Conservation (phyloP, 768 basidiomycete species). For the Tulasnella calospora region DNA sequence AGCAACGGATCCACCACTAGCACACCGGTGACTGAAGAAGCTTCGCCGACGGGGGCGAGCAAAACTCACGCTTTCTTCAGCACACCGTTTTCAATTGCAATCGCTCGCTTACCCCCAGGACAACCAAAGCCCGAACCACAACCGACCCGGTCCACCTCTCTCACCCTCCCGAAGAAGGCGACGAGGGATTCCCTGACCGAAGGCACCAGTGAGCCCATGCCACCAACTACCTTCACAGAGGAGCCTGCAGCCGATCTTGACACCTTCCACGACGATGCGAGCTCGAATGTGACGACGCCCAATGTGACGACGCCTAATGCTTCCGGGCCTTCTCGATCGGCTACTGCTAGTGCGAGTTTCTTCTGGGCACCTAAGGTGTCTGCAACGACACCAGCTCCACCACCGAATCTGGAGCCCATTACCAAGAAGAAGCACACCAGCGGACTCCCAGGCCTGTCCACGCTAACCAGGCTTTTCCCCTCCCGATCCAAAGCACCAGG, state of each 20-base stretch:
- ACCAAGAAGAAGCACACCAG: background rate
- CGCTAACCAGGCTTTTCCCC: slow-evolving; percentile 20
- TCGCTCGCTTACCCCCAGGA: slow-evolving; percentile 34
- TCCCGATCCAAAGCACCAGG: slow-evolving; percentile 2
- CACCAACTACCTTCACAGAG: slow-evolving; percentile 28
- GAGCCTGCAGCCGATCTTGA: slow-evolving; percentile 22
- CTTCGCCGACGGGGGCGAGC: slow-evolving; percentile 31
- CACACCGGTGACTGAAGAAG: slow-evolving; percentile 20
- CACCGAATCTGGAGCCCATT: slow-evolving; percentile 20
- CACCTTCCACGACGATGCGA: background rate
- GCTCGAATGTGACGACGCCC: background rate
- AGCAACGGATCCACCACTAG: slow-evolving; percentile 7
- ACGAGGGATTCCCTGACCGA: slow-evolving; percentile 31
- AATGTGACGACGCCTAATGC: slow-evolving; percentile 5
- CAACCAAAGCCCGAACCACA: slow-evolving; percentile 8
- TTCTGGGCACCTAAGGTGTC: slow-evolving; percentile 15
- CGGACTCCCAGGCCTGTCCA: slow-evolving; percentile 9
- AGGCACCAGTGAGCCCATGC: background rate
- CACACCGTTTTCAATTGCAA: slow-evolving; percentile 33
- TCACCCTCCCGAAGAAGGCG: slow-evolving; percentile 27
- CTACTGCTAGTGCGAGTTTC: background rate
- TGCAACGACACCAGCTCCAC: slow-evolving; percentile 8
- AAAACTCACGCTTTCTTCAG: slow-evolving; percentile 47
- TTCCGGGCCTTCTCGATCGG: background rate
- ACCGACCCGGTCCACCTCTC: slow-evolving; percentile 42